These are phyloP conservation scores for Saitoella complicata DNA, from an alignment of 805 yeast species.

Conservation along the genomic window DNA sequence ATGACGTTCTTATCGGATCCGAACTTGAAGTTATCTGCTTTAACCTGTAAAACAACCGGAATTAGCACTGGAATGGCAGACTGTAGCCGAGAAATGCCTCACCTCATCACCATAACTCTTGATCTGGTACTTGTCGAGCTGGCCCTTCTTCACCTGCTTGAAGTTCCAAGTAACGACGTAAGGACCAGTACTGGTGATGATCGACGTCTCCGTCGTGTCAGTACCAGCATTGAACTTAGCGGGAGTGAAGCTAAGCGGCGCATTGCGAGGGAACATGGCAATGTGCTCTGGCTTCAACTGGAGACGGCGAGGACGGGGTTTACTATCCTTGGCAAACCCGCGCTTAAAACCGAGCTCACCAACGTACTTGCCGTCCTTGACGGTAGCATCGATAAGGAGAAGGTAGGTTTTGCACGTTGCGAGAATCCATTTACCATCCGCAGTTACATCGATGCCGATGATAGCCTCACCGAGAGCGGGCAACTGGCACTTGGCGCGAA, in stretches of 20 bases:
- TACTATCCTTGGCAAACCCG: constrained; percentile 45
- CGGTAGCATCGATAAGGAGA: constrained; percentile 49
- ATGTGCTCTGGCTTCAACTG: constrained; percentile 53
- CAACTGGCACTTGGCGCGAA: constrained; percentile 56
- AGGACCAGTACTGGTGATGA: constrained; percentile 68
- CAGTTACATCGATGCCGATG: constrained; percentile 49
- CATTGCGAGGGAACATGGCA: constrained; percentile 32
- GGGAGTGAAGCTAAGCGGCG: constrained; percentile 42
- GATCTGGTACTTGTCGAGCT: constrained; percentile 42
- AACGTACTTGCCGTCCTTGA: constrained; percentile 43
- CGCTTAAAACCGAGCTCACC: constrained; percentile 49
- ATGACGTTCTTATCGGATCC: constrained; percentile 57
- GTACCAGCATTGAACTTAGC: constrained; percentile 66
- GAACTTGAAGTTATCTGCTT: constrained; percentile 65
- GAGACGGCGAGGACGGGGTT: constrained; percentile 55
- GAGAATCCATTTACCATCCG: constrained; percentile 67
- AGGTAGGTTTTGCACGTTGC: constrained; percentile 66
- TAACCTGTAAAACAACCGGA: constrained; percentile 18
- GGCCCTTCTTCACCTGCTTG: constrained; percentile 38
- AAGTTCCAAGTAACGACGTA: constrained; percentile 71
- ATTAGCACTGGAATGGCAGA: too few relatives aligned
- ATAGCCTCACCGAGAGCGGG: constrained; percentile 75
- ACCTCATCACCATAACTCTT: constrained; percentile 40
- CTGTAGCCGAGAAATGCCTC: not conserved
- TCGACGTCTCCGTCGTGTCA: constrained; percentile 47